These are phyloP conservation scores for Hermanozyma aechmeae DNA, from an alignment of 805 yeast species.

Conservation along the genomic window DNA sequence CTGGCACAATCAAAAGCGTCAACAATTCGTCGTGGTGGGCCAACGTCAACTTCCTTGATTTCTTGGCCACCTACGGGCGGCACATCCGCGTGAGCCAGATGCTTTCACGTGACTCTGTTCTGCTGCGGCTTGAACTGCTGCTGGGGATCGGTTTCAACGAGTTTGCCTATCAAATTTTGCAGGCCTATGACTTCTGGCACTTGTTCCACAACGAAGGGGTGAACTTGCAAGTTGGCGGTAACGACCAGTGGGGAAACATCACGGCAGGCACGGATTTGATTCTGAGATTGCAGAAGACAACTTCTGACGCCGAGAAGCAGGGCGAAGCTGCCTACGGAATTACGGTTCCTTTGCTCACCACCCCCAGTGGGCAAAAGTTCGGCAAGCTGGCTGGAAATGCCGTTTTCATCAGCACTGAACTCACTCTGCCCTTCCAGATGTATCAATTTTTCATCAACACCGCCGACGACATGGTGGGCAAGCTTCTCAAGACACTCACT, in stretches of 20 bases:
- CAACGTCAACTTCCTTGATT: slow-evolving; percentile 63
- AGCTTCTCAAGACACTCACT: slow-evolving; percentile 68
- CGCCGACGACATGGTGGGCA: slow-evolving; percentile 66
- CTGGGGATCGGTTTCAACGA: slow-evolving; percentile 89
- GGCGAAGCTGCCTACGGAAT: slow-evolving; percentile 47
- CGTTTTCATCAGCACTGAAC: slow-evolving; percentile 65
- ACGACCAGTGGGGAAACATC: slow-evolving; percentile 97
- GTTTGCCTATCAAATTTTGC: slow-evolving; percentile 85
- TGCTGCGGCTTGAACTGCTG: slow-evolving; percentile 56
- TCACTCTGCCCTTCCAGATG: slow-evolving; percentile 72
- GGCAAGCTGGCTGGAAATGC: slow-evolving; percentile 98
- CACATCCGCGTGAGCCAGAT: slow-evolving; percentile 76
- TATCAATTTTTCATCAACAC: slow-evolving; percentile 80
- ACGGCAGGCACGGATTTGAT: slow-evolving; percentile 92
- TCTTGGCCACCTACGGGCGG: slow-evolving; percentile 67
- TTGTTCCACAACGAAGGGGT: slow-evolving; percentile 52
- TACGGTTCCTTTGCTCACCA: slow-evolving; percentile 84
- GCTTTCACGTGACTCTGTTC: slow-evolving; percentile 84
- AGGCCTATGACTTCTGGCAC: slow-evolving; percentile 90
- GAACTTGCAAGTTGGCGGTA: slow-evolving; percentile 83
- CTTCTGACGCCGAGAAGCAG: slow-evolving; percentile 1
- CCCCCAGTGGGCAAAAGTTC: slow-evolving; percentile 85
- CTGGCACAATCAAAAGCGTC: slow-evolving; percentile 34
- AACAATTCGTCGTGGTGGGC: slow-evolving; percentile 88
- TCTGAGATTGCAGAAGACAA: slow-evolving; percentile 37